Evolutionary conservation across 176 grass and related monocot genomes (phyloP), one percentile per base, ranked within the genome.

Genomic region (Rhipidocladum racemiflorum): DNA sequence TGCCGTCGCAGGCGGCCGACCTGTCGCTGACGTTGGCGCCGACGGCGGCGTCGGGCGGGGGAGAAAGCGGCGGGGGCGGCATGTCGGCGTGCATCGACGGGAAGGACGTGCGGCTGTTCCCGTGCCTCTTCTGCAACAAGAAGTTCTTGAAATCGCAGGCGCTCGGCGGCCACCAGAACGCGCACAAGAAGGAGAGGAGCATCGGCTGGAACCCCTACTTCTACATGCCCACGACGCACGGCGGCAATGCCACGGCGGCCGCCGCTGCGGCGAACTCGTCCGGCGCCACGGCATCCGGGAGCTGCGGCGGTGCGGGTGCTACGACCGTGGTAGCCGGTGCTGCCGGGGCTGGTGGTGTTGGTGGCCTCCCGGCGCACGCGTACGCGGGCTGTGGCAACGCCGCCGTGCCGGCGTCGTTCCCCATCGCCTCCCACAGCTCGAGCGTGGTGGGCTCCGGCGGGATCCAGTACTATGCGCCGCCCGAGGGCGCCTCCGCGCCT

Each of bases 41-140:
- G 46, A 69, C 87, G 6, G 40, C 63, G 15, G 15, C 55, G 9
- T 65, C 44, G 14, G 35, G 7, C 0, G 65, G 27, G 2, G 42
- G 29, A 0, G 49, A 54, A 0, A 61, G 15, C 0, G 68, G 44
- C 0, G 30, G 40, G 0, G 79, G 17, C 0, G 83, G 27, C 10
- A 53, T 14, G 4, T 75, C 73, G 15, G 66, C 80, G 42, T 75
- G 77, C 76, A 43, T 56, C 36, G 77, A 84, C 66, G 90, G 88
- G 50, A 91, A 87, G 85, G 94, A 97, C 73, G 94, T 97, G 74
- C 86, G 91, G 20, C 94, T 97, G 63, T 97, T 97, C 91, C 87
- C 91, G 3, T 97, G 94, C 82, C 91, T 97, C 69, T 97, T 97
- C 83, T 97, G 94, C 87, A 97, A 97, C 91, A 97, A 97, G 75